Evolutionary conservation across 2,329 filamentous ascomycete genomes (phyloP).

Genomic region (Phyllosticta citribraziliensis): DNA sequence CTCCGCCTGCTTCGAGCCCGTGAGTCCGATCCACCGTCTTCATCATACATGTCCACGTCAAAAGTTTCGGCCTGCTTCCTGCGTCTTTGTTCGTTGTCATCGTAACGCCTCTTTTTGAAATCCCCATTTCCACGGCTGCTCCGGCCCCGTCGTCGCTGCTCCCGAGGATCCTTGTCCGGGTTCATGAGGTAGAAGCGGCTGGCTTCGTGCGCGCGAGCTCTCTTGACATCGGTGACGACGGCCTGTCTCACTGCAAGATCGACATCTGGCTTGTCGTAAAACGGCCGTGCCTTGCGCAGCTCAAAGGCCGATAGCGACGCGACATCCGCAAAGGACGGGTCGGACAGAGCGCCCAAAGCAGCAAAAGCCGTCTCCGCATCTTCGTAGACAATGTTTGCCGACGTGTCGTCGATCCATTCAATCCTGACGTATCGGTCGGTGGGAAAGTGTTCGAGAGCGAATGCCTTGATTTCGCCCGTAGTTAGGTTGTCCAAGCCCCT

Average conservation of each 20-base stretch:
- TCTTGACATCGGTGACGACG: conserved; percentile 68
- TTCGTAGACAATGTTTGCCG: conserved; percentile 75
- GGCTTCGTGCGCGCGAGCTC: conserved; percentile 62
- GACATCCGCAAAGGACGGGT: conserved; percentile 35
- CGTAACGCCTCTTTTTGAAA: conserved; percentile 36
- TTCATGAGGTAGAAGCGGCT: conserved; percentile 91
- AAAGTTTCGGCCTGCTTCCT: conserved; percentile 47
- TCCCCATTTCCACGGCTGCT: conserved; percentile 15
- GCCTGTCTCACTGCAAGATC: conserved; percentile 65
- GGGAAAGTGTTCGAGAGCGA: conserved; percentile 58
- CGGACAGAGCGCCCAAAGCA: conserved; percentile 44
- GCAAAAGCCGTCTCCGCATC: conserved; percentile 42
- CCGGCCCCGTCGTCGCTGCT: conserved; percentile 36
- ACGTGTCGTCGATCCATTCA: conserved; percentile 93
- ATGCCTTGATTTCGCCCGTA: conserved; percentile 68
- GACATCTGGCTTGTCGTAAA: conserved; percentile 58
- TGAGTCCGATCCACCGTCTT: conserved; percentile 38
- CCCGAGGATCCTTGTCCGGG: conserved; percentile 77
- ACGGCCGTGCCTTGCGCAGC: conserved; percentile 57
- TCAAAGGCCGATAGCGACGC: conserved; percentile 46
- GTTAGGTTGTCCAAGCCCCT: conserved; percentile 74
- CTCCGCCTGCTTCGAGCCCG: conserved; percentile 20
- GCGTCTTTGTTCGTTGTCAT: conserved; percentile 31
- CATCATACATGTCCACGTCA: conserved; percentile 75
- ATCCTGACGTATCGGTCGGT: conserved; percentile 49